Percentiles rank a stretch among this genome's conserved stretches.
Conservation (phyloP, 1,139 yeast genomes). For the Entelexis sorbosivorans region DNA sequence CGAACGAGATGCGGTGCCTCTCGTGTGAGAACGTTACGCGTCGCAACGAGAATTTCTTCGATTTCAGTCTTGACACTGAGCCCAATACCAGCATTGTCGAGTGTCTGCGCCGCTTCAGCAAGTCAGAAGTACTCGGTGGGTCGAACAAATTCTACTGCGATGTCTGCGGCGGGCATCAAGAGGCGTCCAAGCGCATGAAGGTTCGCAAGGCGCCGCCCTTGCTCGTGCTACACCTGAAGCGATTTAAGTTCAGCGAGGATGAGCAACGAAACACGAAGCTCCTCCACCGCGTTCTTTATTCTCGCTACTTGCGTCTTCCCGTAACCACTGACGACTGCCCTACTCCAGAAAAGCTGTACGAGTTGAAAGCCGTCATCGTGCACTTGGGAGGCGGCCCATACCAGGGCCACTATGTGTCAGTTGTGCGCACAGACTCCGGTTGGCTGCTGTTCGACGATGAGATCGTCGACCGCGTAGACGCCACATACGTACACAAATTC, state of each 20-base stretch:
- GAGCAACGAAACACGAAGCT: constrained; percentile 74
- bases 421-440: constrained; percentile 71
- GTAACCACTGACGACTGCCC: constrained; percentile 55
- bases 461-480: constrained; percentile 80
- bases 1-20: constrained; percentile 80
- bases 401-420: constrained; percentile 89
- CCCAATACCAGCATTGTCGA: constrained; percentile 64
- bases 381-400: constrained; percentile 97
- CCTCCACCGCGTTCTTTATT: constrained; percentile 75
- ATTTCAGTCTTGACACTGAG: constrained; percentile 75
- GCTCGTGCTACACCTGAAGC: constrained; percentile 70
- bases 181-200: constrained; percentile 87
- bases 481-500: constrained; percentile 69
- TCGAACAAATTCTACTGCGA: constrained; percentile 91
- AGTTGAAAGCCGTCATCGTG: constrained; percentile 73
- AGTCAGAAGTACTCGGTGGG: constrained; percentile 73
- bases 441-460: constrained; percentile 96
- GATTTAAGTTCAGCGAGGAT: constrained; percentile 84
- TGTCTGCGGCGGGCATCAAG: constrained; percentile 80
- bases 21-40: constrained; percentile 82
- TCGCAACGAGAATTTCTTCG: constrained; percentile 77
- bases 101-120: constrained; percentile 69
- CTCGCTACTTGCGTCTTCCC: constrained; percentile 59
- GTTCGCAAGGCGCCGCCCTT: constrained; percentile 67
- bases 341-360: constrained; percentile 52